A percentile compares a stretch with the other conserved stretches of the same genome.
Evolutionary conservation across 164 flowering plant genomes (phyloP).

Genomic region (Saururus chinensis): DNA sequence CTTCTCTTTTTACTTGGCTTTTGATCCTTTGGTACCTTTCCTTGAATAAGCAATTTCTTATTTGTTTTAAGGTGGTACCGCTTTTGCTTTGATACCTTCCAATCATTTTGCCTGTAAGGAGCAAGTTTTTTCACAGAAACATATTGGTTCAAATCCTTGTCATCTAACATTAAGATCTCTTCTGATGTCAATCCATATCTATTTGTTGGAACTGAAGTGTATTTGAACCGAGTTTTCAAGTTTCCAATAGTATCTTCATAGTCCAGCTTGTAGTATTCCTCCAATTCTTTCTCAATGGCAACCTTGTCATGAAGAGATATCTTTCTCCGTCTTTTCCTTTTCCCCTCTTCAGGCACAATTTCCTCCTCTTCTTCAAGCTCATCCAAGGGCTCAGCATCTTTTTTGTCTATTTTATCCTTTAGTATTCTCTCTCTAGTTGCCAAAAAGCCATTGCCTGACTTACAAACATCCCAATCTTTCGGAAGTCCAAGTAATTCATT

Average conservation of each 20-base stretch:
- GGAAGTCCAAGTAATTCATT: constrained; percentile 81
- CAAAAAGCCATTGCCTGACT: constrained; percentile 37
- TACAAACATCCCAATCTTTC: constrained; percentile 56
- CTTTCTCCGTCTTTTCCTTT: constrained; percentile 45
- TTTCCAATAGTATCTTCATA: constrained; percentile 87
- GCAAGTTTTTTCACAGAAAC: constrained; percentile 84
- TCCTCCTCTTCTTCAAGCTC: constrained; percentile 18
- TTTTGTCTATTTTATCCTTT: constrained; percentile 13
- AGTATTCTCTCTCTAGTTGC: constrained; percentile 38
- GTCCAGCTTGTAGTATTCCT: constrained; percentile 71
- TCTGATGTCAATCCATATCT: constrained; percentile 50
- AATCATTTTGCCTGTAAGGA: constrained; percentile 61
- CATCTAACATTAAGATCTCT: constrained; percentile 57
- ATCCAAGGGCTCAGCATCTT: constrained; percentile 11
- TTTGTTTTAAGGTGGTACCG: constrained; percentile 34
- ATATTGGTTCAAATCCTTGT: constrained; percentile 75
- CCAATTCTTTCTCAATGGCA: constrained; percentile 29
- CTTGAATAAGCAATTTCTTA: constrained; percentile 23
- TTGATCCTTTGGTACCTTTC: constrained; percentile 6
- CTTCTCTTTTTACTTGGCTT: constrained; percentile 19
- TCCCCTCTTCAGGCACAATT: constrained; percentile 24
- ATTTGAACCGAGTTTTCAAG: constrained; percentile 82
- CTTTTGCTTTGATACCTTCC: constrained; percentile 51
- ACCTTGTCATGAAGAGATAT: constrained; percentile 32
- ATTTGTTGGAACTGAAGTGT: constrained; percentile 41